Evolutionary conservation across 2,329 filamentous ascomycete genomes (phyloP), one percentile per base, ranked within the genome.

Genomic region (Didymella pomorum): DNA sequence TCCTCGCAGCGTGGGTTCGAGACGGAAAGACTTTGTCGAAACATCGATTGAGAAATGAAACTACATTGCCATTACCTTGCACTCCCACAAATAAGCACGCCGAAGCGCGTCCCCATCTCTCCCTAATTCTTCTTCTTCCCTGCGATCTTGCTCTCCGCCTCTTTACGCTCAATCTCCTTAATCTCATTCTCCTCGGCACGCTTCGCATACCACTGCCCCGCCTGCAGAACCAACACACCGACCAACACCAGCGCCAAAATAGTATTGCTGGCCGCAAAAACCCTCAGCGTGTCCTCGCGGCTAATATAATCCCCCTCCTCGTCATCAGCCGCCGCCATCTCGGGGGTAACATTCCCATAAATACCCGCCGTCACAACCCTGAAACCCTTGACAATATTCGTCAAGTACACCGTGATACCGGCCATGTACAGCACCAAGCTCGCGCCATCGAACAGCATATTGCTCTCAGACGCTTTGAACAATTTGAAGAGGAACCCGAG

Each of bases 151-250:
- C 70, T 70, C 62, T 73, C 71, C 29, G 64, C 69, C 33, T 66
- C 70, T 57, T 76, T 76, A 69, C 77, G 79, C 77, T 88, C 85
- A 63, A 89, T 83, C 74, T 87, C 85, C 72, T 86, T 87, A 55
- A 85, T 83, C 78, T 97, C 93, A 75, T 93, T 90, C 71, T 84
- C 84, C 79, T 98, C 93, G 81, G 96, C 96, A 74, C 91, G 86
- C 84, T 98, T 93, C 25, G 95, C 95, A 80, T 99, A 99, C 95
- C 94, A 98, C 84, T 98, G 92, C 11, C 95, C 95, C 20, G 92
- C 92, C 86, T 99, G 95, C 72, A 99, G 80, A 31, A 97, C 91
- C 65, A 99, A 77, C 10, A 99, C 91, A 5, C 95, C 95, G 3
- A 98, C 89, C 52, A 99, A 80, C 28, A 99, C 92, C 43, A 99